Evolutionary conservation across 1,284 basidiomycete genomes (phyloP).

Genomic region (Ganoderma meredithae): DNA sequence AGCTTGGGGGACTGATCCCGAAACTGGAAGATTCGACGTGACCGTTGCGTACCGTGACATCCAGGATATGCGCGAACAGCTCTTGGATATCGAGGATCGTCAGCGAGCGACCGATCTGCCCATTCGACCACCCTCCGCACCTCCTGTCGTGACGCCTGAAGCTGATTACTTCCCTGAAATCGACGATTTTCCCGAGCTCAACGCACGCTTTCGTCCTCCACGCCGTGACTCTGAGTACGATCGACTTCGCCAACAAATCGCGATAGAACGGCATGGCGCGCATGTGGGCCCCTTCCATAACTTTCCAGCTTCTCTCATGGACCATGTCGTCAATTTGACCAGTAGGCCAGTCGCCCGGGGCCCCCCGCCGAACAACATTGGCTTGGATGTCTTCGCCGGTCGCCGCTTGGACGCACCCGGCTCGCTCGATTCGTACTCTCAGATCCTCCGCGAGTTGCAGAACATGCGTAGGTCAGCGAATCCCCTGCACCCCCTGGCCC

Average conservation of each 20-base stretch:
- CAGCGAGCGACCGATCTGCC: constrained; percentile 4
- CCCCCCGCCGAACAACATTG: constrained; percentile 3
- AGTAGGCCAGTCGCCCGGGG: constrained; percentile 1
- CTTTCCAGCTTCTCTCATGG: background rate
- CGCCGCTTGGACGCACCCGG: background rate
- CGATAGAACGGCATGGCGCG: background rate
- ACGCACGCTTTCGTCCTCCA: background rate
- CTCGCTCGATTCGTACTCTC: background rate
- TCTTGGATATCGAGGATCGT: constrained; percentile 12
- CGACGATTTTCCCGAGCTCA: background rate
- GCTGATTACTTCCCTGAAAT: background rate
- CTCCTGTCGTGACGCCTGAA: constrained; percentile 4
- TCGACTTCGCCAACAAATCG: background rate
- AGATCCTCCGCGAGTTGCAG: background rate
- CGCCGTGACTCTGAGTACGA: background rate
- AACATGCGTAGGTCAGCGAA: background rate
- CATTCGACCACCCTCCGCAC: constrained; percentile 18
- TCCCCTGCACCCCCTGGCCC: background rate
- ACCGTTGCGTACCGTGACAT: constrained; percentile 12
- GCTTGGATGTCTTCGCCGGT: background rate
- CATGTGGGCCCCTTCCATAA: background rate
- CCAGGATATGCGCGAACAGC: constrained; percentile 15
- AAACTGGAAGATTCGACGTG: constrained; percentile 8
- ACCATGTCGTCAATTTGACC: background rate
- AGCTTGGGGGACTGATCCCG: constrained; percentile 18